A percentile compares a stretch with the other conserved stretches of the same genome.
Conservation (phyloP, 306 rosid genomes). For the Prinsepia uniflora region DNA sequence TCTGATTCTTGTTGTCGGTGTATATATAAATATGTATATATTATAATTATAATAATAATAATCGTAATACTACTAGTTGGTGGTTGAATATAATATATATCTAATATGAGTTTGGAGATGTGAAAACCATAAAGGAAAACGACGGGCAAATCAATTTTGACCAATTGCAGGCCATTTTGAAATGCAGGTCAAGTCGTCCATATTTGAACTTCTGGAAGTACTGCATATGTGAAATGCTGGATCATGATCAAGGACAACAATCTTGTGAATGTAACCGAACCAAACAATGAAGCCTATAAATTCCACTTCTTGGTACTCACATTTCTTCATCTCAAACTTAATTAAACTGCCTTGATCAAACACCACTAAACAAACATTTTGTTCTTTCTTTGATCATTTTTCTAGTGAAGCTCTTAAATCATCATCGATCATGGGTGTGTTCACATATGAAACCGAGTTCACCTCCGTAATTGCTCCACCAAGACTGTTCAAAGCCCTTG, state of each 20-base stretch:
- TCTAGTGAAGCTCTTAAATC: too few relatives aligned
- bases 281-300: background rate
- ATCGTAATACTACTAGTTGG: too few relatives aligned
- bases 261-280: background rate
- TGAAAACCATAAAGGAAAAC: background rate
- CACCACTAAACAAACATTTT: too few relatives aligned
- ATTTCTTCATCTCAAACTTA: background rate
- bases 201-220: background rate
- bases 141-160: background rate
- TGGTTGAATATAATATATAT: too few relatives aligned
- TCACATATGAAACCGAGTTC: constrained; percentile 20
- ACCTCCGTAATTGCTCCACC: constrained; percentile 34
- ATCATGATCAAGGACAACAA: background rate
- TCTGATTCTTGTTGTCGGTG: too few relatives aligned
- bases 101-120: too few relatives aligned
- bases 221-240: background rate
- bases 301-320: background rate
- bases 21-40: too few relatives aligned
- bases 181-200: constrained; percentile 2
- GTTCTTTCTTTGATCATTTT: too few relatives aligned
- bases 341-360: too few relatives aligned
- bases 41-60: too few relatives aligned
- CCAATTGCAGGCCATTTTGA: background rate
- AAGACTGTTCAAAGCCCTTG: constrained; percentile 47
- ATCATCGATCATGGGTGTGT: constrained; percentile 17